Evolutionary conservation across 139 green algal species (phyloP).

Genomic region (Spirogloea muscicola): DNA sequence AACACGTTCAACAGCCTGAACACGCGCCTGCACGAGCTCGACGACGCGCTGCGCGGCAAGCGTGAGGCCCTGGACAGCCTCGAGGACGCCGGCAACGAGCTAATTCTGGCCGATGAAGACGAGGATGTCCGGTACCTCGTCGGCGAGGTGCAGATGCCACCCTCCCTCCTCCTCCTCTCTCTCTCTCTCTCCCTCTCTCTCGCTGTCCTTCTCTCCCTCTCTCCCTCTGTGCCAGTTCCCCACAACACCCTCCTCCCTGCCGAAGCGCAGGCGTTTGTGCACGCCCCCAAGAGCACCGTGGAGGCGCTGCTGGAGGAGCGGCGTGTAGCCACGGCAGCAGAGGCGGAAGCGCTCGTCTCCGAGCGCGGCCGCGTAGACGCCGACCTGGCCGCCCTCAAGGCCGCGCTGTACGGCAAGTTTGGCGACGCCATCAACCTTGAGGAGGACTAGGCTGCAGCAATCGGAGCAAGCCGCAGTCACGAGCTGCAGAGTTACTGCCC

Average conservation of each 20-base stretch:
- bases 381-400: slow-evolving; percentile 64
- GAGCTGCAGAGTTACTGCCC: no score
- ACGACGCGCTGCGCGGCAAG: slow-evolving; percentile 40
- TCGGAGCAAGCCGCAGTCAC: no score
- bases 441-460: no score
- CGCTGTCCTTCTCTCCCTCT: no score
- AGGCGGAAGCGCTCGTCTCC: slow-evolving; percentile 27
- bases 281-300: slow-evolving; percentile 53
- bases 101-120: slow-evolving; percentile 77
- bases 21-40: slow-evolving; percentile 60
- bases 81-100: slow-evolving; percentile 73
- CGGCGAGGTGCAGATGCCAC: slow-evolving; percentile 67
- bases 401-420: slow-evolving; percentile 71
- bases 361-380: slow-evolving; percentile 51
- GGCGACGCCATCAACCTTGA: slow-evolving; percentile 74
- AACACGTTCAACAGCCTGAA: slow-evolving; percentile 76
- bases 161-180: no score
- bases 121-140: slow-evolving; percentile 54
- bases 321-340: slow-evolving; percentile 23
- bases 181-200: no score
- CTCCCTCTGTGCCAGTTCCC: no score
- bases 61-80: slow-evolving; percentile 64
- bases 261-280: no score
- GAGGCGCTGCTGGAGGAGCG: slow-evolving; percentile 55
- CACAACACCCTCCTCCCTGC: no score